These are phyloP conservation scores for Penicillium mononematosum DNA, from an alignment of 495 filamentous ascomycete species.

Conservation along the genomic window DNA sequence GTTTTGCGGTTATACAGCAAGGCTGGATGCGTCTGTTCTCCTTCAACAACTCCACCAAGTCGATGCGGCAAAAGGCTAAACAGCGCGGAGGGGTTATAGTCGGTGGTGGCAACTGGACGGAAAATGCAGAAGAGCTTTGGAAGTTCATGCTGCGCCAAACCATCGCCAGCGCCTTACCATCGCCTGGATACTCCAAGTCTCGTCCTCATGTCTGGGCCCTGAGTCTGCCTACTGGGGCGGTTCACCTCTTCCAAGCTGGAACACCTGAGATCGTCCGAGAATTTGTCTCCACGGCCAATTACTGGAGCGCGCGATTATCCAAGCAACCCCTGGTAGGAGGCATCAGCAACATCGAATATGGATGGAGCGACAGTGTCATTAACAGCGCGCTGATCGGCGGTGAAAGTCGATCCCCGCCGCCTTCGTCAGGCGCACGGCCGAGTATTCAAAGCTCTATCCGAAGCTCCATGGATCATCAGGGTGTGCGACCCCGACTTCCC, in stretches of 20 bases:
- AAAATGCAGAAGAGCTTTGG: conserved; percentile 84
- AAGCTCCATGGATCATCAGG: conserved; percentile 67
- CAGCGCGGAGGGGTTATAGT: conserved; percentile 65
- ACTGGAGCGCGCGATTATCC: conserved; percentile 92
- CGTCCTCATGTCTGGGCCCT: conserved; percentile 94
- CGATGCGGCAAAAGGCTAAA: conserved; percentile 67
- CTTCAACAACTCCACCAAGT: conserved; percentile 73
- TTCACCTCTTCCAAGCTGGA: conserved; percentile 96
- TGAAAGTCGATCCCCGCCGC: conserved; percentile 46
- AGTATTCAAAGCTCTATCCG: conserved; percentile 72
- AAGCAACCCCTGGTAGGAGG: conserved; percentile 90
- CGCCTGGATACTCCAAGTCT: conserved; percentile 88
- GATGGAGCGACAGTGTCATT: conserved; percentile 89
- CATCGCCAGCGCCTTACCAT: conserved; percentile 83
- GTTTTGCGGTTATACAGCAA: conserved; percentile 97
- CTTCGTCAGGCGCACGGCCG: conserved; percentile 48
- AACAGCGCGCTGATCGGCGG: conserved; percentile 64
- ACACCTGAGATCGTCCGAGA: conserved; percentile 93
- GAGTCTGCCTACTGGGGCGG: conserved; percentile 86
- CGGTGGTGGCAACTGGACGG: conserved; percentile 95
- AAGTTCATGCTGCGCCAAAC: conserved; percentile 89
- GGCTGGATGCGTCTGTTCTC: conserved; percentile 95
- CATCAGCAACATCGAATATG: conserved; percentile 96
- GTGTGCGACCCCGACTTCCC: conserved; percentile 65
- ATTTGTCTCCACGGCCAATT: conserved; percentile 93